phyloP scores from a whole-genome alignment of 352 stramenopile species.

The Sclerospora graminicola region DNA sequence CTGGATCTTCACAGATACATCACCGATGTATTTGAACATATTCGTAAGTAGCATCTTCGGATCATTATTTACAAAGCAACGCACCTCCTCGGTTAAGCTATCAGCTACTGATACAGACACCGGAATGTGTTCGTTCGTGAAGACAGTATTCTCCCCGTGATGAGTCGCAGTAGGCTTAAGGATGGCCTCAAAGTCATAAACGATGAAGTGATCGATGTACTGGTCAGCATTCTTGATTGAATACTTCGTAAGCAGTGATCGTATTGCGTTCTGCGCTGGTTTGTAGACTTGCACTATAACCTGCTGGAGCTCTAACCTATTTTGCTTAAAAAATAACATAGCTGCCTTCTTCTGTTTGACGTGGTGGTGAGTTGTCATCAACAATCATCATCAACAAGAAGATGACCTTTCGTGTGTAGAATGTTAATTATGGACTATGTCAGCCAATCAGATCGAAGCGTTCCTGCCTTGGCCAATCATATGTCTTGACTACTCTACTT shows the following conservation, averaged over 20 bases:
- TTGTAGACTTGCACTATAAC: too few relatives aligned
- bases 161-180: conserved; percentile 10
- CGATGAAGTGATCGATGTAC: not conserved
- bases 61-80: conserved; percentile 9
- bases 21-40: conserved; percentile 9
- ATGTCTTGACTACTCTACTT: too few relatives aligned
- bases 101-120: conserved; percentile 6
- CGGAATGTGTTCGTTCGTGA: conserved; percentile 6
- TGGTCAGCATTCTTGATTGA: not conserved
- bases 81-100: conserved; percentile 8
- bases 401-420: too few relatives aligned
- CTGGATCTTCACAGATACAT: not conserved
- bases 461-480: too few relatives aligned
- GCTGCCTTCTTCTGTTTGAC: too few relatives aligned
- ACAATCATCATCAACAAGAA: too few relatives aligned
- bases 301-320: too few relatives aligned
- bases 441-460: too few relatives aligned
- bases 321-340: too few relatives aligned
- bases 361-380: too few relatives aligned
- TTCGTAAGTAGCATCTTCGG: conserved; percentile 4
- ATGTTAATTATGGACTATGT: too few relatives aligned
- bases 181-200: conserved; percentile 1
- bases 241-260: not conserved
- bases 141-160: conserved; percentile 7
- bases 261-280: not conserved